Base-by-base conservation (phyloP, 805 yeast species). In the Kregervanrija delftensis region DNA sequence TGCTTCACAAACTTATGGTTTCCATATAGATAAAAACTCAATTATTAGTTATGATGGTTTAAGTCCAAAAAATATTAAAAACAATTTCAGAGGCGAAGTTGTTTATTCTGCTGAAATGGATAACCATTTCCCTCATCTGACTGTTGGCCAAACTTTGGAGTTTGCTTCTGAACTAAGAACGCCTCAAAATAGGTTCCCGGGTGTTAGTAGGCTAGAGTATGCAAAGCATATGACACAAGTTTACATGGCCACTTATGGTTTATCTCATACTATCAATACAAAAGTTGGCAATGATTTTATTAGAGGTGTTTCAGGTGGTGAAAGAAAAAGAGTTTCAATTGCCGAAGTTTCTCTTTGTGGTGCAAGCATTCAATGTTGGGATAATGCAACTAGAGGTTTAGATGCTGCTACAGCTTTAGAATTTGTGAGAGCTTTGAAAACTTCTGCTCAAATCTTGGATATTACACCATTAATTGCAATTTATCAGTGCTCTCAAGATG, bases 381-480 rank as follows among this genome's bases (percentile, higher is more conserved):
- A 81, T 69, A 81, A 81, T 57, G 75, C 84, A 11, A 81, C 86
- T 16, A 76, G 86, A 68, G 86, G 86, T 59, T 72, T 81, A 53
- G 86, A 81, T 65, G 68, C 86, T 9, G 84, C 86, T 28, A 79
- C 85, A 40, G 86, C 86, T 31, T 66, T 77, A 55, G 84, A 79
- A 56, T 80, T 81, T 54, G 70, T 77, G 47, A 66, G 73, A 51
- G 79, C 81, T 17, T 67, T 81, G 52, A 78, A 75, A 58, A 67
- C 78, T 1, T 69, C 79, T 3, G 79, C 84, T n/a, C 55, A 65
- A 30, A 53, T 74, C n/a, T 52, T 68, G 50, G 72, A 72, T 16
- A 66, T 71, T 15, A 74, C 79, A 8, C 76, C 79, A 1, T 63
- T 75, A 48, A 71, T 75, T 58, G 79, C 80, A 41, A 74, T 75